Percentiles rank a stretch among this genome's conserved stretches.
Conservation (phyloP, 139 green algal species). For the Coelastrella sp. region DNA sequence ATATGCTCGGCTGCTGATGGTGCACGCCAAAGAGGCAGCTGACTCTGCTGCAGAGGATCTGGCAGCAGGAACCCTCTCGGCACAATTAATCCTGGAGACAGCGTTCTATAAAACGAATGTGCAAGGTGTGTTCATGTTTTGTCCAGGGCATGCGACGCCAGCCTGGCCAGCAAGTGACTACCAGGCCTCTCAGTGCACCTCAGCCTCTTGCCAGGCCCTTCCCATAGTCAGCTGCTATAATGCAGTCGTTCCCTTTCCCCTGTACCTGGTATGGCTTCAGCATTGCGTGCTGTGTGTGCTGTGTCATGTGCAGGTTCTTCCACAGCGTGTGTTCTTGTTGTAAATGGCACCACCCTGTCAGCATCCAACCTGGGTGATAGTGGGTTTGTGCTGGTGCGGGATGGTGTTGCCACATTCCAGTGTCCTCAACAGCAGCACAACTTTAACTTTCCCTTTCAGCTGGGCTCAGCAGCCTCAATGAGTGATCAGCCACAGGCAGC, state of each 20-base stretch:
- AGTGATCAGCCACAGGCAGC: constrained; percentile 65
- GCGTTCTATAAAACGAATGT: constrained; percentile 62
- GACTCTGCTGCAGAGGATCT: constrained; percentile 26
- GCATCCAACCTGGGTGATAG: constrained; percentile 91
- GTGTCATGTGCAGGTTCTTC: constrained; percentile 67
- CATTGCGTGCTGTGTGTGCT: neutral
- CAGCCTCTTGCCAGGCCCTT: too few species aligned
- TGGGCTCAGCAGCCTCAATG: constrained; percentile 70
- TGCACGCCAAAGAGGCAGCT: constrained; percentile 63
- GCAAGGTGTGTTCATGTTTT: constrained; percentile 40
- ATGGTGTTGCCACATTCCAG: constrained; percentile 65
- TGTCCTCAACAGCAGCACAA: constrained; percentile 94
- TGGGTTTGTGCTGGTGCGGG: constrained; percentile 74
- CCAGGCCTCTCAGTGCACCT: too few species aligned
- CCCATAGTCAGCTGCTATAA: too few species aligned
- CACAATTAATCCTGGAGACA: constrained; percentile 69
- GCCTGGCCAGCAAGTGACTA: too few species aligned
- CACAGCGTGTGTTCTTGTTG: constrained; percentile 86
- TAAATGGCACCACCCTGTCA: constrained; percentile 75
- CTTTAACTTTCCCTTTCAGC: constrained; percentile 99
- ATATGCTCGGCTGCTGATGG: constrained; percentile 88
- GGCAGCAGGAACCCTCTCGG: constrained; percentile 24
- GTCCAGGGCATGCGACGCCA: neutral
- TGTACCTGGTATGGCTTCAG: neutral
- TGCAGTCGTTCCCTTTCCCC: neutral